Conservation (phyloP, 768 basidiomycete genomes). For the Asterophora lycoperdoides region DNA sequence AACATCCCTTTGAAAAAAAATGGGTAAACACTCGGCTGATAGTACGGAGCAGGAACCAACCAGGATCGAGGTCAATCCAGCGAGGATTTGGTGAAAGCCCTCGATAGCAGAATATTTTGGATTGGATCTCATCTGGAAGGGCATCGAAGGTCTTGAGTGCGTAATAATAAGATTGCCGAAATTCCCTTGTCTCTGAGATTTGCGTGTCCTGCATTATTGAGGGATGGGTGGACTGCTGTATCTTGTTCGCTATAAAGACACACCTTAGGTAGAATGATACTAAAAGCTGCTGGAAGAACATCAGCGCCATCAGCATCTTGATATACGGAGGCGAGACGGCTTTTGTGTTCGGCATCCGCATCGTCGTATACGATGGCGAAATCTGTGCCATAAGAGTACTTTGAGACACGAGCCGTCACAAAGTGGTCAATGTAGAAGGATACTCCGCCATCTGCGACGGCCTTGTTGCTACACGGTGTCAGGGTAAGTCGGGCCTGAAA, state of each 20-base stretch:
- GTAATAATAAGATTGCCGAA: constrained; percentile 11
- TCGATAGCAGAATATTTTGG: constrained; percentile 19
- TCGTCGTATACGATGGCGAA: not conserved
- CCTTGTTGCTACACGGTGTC: constrained; percentile 11
- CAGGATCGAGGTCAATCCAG: constrained; percentile 22
- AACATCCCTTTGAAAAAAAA: constrained; percentile 12
- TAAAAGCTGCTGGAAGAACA: constrained; percentile 16
- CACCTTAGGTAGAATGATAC: constrained; percentile 25
- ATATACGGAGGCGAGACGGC: constrained; percentile 1
- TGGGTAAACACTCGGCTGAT: not conserved
- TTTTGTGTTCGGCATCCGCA: constrained; percentile 10
- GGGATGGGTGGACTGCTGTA: not conserved
- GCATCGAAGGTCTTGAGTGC: not conserved
- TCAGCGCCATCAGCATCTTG: constrained; percentile 1
- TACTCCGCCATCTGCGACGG: constrained; percentile 17
- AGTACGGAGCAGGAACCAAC: constrained; percentile 5
- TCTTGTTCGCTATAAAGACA: not conserved
- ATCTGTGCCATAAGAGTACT: constrained; percentile 10
- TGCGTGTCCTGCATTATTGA: constrained; percentile 32
- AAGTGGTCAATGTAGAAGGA: constrained; percentile 19
- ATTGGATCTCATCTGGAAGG: not conserved
- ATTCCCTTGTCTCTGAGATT: constrained; percentile 22
- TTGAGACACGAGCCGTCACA: constrained; percentile 16
- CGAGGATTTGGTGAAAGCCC: constrained; percentile 14
- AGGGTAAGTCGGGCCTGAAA: not conserved